Evolutionary conservation across 2,329 filamentous ascomycete species (phyloP).

Genomic region (Clarireedia monteithiana): DNA sequence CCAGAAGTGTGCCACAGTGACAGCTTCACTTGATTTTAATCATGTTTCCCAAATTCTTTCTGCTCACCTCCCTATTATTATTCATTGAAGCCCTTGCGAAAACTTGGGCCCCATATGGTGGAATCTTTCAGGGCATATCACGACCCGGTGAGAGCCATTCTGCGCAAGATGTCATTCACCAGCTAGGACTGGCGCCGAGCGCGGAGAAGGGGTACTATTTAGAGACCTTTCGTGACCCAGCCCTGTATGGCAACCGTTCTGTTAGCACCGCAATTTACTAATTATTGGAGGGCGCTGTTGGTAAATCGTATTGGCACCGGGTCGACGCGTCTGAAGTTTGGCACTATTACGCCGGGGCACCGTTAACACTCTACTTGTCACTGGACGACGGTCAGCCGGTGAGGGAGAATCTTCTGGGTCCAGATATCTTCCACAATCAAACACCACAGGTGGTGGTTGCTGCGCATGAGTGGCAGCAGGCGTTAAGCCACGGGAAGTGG

Average conservation of each 20-base stretch:
- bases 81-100: not conserved
- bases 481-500: not conserved
- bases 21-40: not conserved
- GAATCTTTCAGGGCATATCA: not conserved
- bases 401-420: slow-evolving; percentile 56
- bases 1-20: not conserved
- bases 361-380: not conserved
- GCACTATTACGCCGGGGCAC: not conserved
- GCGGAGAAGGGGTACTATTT: not conserved
- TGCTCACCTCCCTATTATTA: not conserved
- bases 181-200: not conserved
- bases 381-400: slow-evolving; percentile 11
- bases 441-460: not conserved
- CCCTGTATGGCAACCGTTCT: not conserved
- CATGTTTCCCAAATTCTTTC: not conserved
- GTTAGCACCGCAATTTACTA: not conserved
- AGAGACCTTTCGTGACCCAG: not conserved
- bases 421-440: slow-evolving; percentile 91
- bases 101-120: not conserved
- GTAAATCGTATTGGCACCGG: not conserved
- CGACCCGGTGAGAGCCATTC: not conserved
- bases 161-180: not conserved
- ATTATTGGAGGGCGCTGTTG: not conserved
- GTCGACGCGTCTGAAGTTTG: not conserved
- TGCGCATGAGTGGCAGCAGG: not conserved